Evolutionary conservation across 495 filamentous ascomycete species (phyloP), one percentile per base, ranked within the genome.

Genomic region (Penicillium bialowiezense): DNA sequence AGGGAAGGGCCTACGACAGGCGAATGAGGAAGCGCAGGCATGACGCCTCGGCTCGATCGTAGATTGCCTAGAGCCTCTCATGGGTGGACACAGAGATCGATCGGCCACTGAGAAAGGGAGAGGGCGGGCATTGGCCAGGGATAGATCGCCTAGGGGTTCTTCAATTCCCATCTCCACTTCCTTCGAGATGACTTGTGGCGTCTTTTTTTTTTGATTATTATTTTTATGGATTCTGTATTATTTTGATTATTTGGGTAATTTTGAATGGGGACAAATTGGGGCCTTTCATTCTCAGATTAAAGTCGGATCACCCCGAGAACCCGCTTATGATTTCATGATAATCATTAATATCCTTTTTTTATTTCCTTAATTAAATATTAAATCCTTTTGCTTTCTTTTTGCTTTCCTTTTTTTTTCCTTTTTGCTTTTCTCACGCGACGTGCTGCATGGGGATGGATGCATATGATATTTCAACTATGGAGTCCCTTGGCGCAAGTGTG

Each of bases 81-180:
- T 62, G 56, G 52, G 54, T 31, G 55, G 34, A 24, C 52, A 54
- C 48, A 50, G 47, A 56, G 63, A 59, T 57, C 56, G 59, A 63
- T 60, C 56, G 51, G 55, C 47, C 48, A 38, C 44, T 44, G 35
- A 45, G 38, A 51, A 33, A 44, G 39, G 36, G 37, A 39, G 42
- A 33, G 47, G 52, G 44, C 28, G 51, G 45, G 52, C 24, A 58
- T 51, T 38, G 51, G 56, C 40, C 54, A 57, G 51, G 56, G 60
- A 55, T 60, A 15, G 52, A 63, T 63, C 56, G 39, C 41, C 51
- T 47, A 52, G 44, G 50, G 53, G 51, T 63, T 63, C 59, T 55
- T 60, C 53, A 57, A 54, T 56, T 46, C 20, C 18, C 40, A 35
- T 35, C 58, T 53, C 58, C 54, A 61, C 60, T 63, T 63, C 29